Conservation (phyloP, 2,329 filamentous ascomycete species). For the Teratosphaeria zuluensis region DNA sequence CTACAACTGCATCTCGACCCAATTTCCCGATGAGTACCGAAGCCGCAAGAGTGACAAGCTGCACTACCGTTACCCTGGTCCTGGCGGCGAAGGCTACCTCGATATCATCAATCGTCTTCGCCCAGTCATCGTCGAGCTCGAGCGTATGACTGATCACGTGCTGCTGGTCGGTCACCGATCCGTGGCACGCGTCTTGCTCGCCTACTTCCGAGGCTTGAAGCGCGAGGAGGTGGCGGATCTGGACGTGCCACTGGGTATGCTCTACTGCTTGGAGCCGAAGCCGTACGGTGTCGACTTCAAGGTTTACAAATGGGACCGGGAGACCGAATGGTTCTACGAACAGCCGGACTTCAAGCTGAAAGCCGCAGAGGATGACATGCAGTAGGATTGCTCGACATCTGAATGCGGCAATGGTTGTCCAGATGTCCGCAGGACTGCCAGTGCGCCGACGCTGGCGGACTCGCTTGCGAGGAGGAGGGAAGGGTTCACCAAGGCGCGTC, state of each 20-base stretch:
- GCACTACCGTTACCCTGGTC: conserved; percentile 90
- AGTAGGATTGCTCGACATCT: conserved; percentile 4
- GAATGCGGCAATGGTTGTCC: conserved; percentile 1
- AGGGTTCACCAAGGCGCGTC: not conserved
- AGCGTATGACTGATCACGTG: conserved; percentile 93
- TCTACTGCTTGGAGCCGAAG: conserved; percentile 93
- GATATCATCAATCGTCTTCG: conserved; percentile 93
- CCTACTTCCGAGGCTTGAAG: conserved; percentile 91
- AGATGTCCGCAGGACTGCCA: not conserved
- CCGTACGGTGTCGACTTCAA: conserved; percentile 97
- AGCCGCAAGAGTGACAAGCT: conserved; percentile 79
- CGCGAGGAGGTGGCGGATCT: conserved; percentile 87
- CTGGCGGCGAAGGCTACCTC: conserved; percentile 90
- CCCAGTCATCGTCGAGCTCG: conserved; percentile 91
- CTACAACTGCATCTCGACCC: conserved; percentile 76
- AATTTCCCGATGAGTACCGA: conserved; percentile 70
- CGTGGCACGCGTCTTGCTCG: conserved; percentile 82
- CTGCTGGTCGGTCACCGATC: conserved; percentile 88
- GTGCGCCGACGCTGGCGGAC: conserved; percentile 1
- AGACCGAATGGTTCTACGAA: conserved; percentile 71
- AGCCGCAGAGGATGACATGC: conserved; percentile 39
- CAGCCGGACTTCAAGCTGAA: conserved; percentile 73
- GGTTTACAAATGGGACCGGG: conserved; percentile 80
- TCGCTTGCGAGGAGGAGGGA: not conserved
- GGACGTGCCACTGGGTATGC: conserved; percentile 84